Evolutionary conservation across 1,284 basidiomycete genomes (phyloP).

Genomic region (Rhodotorula sp.): DNA sequence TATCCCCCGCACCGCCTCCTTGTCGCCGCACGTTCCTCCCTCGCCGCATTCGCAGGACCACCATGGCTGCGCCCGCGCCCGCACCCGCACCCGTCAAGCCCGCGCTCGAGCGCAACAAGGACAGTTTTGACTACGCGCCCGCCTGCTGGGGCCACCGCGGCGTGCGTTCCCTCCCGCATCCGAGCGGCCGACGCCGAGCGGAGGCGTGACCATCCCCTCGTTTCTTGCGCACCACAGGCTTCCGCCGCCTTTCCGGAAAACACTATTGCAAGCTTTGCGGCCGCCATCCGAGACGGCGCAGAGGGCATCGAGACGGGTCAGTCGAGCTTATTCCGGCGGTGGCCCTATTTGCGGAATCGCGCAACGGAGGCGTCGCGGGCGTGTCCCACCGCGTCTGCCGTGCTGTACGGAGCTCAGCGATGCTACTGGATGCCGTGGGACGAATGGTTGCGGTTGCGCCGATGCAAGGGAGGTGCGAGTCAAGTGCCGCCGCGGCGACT

Average conservation of each 20-base stretch:
- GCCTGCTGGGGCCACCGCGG: slow-evolving; percentile 96
- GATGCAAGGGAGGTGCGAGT: too few relatives aligned
- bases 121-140: slow-evolving; percentile 43
- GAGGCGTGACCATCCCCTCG: not conserved
- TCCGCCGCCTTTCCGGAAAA: slow-evolving; percentile 68
- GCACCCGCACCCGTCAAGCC: not conserved
- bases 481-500: too few relatives aligned
- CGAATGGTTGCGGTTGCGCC: too few relatives aligned
- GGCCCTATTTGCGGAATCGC: too few relatives aligned
- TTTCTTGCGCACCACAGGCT: slow-evolving; percentile 59
- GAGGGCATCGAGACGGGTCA: slow-evolving; percentile 86
- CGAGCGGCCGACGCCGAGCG: not conserved
- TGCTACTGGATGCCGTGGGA: too few relatives aligned
- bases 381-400: too few relatives aligned
- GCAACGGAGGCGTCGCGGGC: too few relatives aligned
- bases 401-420: too few relatives aligned
- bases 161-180: slow-evolving; percentile 58
- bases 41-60: too few relatives aligned
- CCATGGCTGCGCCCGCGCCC: not conserved
- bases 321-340: slow-evolving; percentile 31
- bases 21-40: too few relatives aligned
- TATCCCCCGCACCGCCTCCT: too few relatives aligned
- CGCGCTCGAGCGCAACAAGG: not conserved
- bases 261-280: slow-evolving; percentile 68
- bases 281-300: slow-evolving; percentile 87